Evolutionary conservation across 169 alveolate species (phyloP), one percentile per base, ranked within the genome.

Genomic region (Amoebophrya sp.): DNA sequence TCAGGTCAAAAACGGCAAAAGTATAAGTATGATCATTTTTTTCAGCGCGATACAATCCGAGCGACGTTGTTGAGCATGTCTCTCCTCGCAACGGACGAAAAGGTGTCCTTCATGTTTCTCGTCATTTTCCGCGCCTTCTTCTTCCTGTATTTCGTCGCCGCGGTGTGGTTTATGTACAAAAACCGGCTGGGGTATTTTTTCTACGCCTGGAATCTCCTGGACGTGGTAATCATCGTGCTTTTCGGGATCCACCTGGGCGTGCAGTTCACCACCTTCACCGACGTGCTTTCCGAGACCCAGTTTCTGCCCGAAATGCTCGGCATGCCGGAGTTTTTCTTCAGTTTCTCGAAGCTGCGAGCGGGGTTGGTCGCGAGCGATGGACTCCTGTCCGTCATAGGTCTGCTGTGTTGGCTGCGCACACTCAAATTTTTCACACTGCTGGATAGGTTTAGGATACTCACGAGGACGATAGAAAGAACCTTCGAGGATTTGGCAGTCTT

Each of bases 131-230:
- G 83, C 35, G 83, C 83, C 83, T 66, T 66, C 32, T 66, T 66
- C 35, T 2, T 66, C 83, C 83, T 66, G 83, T 66, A 66, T 25
- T 66, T 66, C 83, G 39, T 66, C 83, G 29, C 83, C 35, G 83
- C 83, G 29, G 83, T 66, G 35, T 66, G 83, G 83, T 25, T 66
- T 3, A 2, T 66, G 39, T 66, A 66, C 83, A 66, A 66, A 25
- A 66, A 66, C 83, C 7, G 83, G 32, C 1, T 66, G 83, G 10
- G 18, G 35, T 66, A 66, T 25, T 66, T 66, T 25, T 66, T 66
- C 83, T 66, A 66, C 83, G 83, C 83, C 38, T 66, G 83, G 83
- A 66, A 66, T n/a, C 83, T 66, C 7, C 38, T 66, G 83, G 83
- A 66, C 83, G 83, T 66, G 83, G 83, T 66, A 3, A 66, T 66